Percentiles rank a stretch among this genome's conserved stretches.
Conservation (phyloP, 257 asterid species). For the Verbena officinalis region DNA sequence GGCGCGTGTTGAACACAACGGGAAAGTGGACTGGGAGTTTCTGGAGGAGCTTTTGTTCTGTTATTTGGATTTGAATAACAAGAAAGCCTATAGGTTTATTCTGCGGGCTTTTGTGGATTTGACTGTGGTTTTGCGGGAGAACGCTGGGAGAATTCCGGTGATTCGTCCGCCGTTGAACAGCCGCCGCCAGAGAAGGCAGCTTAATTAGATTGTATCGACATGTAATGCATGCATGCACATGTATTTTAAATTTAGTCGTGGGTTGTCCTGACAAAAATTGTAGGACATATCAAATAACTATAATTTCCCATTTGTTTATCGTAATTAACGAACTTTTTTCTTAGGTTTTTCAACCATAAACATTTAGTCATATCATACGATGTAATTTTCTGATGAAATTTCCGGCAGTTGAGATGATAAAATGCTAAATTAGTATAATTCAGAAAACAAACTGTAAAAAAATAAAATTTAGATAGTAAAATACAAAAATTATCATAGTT, state of each 20-base stretch:
- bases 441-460: no score
- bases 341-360: no score
- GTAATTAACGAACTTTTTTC: no score
- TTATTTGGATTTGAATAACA: constrained; percentile 66
- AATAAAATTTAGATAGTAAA: no score
- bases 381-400: no score
- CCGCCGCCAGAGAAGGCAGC: constrained; percentile 17
- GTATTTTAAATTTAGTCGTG: background rate
- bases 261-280: background rate
- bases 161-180: constrained; percentile 20
- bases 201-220: constrained; percentile 1
- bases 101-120: constrained; percentile 73
- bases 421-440: no score
- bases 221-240: constrained; percentile 27
- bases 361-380: no score
- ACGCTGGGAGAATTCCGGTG: constrained; percentile 38
- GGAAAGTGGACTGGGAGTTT: constrained; percentile 73
- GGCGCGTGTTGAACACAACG: constrained; percentile 51
- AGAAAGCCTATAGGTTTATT: constrained; percentile 56
- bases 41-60: constrained; percentile 79
- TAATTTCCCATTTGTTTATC: background rate
- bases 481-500: no score
- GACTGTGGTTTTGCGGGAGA: constrained; percentile 47
- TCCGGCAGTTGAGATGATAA: no score
- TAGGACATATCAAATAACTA: background rate